phyloP scores from a whole-genome alignment of 2,329 filamentous ascomycete genomes.

The Colletotrichum chrysophilum region DNA sequence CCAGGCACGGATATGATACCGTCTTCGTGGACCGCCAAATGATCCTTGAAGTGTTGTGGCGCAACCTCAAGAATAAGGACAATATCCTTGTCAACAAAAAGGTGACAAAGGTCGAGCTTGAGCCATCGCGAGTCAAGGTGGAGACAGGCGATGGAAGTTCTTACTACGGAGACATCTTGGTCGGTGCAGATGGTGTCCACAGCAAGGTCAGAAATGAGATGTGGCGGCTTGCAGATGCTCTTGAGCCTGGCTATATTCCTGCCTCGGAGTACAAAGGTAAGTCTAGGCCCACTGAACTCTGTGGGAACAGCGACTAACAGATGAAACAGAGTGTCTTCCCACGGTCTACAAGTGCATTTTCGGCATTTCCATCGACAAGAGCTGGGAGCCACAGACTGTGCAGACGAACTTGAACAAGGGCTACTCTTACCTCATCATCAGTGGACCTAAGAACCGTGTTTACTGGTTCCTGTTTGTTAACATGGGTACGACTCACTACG shows the following conservation, averaged over 20 bases:
- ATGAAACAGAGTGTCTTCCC: background rate
- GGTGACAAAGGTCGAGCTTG: background rate
- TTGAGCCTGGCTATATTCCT: slow-evolving; percentile 28
- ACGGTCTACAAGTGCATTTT: slow-evolving; percentile 39
- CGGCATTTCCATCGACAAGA: slow-evolving; percentile 37
- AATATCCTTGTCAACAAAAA: slow-evolving; percentile 10
- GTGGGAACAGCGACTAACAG: background rate
- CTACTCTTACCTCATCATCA: slow-evolving; percentile 30
- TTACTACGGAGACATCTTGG: background rate
- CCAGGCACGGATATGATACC: slow-evolving; percentile 31
- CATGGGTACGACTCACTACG: background rate
- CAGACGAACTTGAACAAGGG: slow-evolving; percentile 27
- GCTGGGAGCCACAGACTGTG: slow-evolving; percentile 21
- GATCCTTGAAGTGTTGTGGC: slow-evolving; percentile 37
- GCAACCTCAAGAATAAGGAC: slow-evolving; percentile 33
- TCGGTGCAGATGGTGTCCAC: slow-evolving; percentile 44
- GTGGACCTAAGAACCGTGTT: slow-evolving; percentile 31
- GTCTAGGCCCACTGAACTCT: fast-evolving
- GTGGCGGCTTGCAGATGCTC: slow-evolving; percentile 25
- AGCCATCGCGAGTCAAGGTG: background rate
- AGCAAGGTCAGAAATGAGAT: slow-evolving; percentile 38
- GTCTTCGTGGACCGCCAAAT: slow-evolving; percentile 40
- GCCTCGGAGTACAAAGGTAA: slow-evolving; percentile 21
- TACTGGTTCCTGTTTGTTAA: slow-evolving; percentile 41
- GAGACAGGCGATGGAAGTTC: background rate